phyloP scores from a whole-genome alignment of 2,329 filamentous ascomycete species.

The Rutstroemia sp. region DNA sequence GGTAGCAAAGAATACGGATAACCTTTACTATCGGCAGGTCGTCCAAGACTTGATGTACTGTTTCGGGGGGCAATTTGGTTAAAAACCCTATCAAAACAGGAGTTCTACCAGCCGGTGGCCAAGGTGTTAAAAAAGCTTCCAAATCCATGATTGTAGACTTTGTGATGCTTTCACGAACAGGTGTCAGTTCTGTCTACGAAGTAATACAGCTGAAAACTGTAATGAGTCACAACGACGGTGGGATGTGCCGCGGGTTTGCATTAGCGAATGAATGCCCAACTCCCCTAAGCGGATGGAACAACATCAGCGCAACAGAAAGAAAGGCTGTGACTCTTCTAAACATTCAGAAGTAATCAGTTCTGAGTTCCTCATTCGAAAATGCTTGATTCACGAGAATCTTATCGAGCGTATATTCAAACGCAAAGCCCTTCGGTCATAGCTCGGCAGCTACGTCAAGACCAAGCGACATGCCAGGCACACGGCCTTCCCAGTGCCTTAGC shows the following conservation, averaged over 20 bases:
- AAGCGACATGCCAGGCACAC: conserved; percentile 8
- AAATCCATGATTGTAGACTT: neutral
- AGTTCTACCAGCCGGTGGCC: neutral
- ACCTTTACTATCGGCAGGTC: conserved; percentile 10
- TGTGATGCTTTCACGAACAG: too few relatives aligned
- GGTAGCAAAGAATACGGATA: conserved; percentile 8
- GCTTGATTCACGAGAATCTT: conserved; percentile 2
- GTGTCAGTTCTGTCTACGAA: too few relatives aligned
- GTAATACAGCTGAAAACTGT: too few relatives aligned
- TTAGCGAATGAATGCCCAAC: too few relatives aligned
- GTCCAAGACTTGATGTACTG: conserved; percentile 12
- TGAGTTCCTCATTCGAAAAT: neutral
- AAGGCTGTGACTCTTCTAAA: too few relatives aligned
- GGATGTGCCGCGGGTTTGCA: too few relatives aligned
- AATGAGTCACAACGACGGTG: too few relatives aligned
- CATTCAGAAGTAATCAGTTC: too few relatives aligned
- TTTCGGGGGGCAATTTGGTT: conserved; percentile 9
- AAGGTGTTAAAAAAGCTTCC: neutral
- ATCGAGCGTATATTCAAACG: conserved; percentile 1
- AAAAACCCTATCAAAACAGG: conserved; percentile 6
- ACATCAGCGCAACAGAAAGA: too few relatives aligned
- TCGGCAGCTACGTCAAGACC: conserved; percentile 11
- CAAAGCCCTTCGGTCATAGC: conserved; percentile 11
- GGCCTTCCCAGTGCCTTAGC: conserved; percentile 12
- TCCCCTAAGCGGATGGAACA: too few relatives aligned